These are phyloP conservation scores for Yamadazyma sp. DNA, from an alignment of 805 yeast species.

Conservation along the genomic window DNA sequence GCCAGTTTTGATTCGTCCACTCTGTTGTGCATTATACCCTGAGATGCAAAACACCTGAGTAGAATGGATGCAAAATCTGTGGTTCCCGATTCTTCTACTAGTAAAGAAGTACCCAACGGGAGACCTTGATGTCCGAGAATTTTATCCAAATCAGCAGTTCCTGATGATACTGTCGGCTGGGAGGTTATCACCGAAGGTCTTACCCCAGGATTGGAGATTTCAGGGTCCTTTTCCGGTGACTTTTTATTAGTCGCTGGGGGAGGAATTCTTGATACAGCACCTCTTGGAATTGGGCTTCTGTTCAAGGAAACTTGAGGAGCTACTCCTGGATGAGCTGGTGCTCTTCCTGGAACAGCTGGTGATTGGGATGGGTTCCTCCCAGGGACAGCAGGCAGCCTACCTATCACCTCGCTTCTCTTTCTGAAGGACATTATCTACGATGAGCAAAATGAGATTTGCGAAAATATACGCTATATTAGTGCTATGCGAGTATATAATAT, in stretches of 20 bases:
- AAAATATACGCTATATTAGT: no score
- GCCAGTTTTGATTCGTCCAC: slow-evolving; percentile 29
- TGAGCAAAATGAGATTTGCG: no score
- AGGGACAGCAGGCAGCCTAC: slow-evolving; percentile 7
- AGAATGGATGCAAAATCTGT: slow-evolving; percentile 83
- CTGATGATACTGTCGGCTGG: slow-evolving; percentile 76
- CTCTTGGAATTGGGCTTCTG: slow-evolving; percentile 6
- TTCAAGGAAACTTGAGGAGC: no score
- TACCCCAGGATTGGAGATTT: slow-evolving; percentile 51
- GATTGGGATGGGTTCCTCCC: slow-evolving; percentile 6
- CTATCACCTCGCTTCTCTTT: slow-evolving; percentile 40
- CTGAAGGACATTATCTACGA: slow-evolving; percentile 46
- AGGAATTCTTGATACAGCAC: slow-evolving; percentile 10
- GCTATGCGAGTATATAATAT: no score
- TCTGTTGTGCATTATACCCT: slow-evolving; percentile 70
- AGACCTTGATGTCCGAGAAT: slow-evolving; percentile 79
- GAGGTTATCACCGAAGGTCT: slow-evolving; percentile 78
- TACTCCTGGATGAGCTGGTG: no score
- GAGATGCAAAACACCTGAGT: slow-evolving; percentile 68
- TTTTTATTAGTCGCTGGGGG: slow-evolving; percentile 4
- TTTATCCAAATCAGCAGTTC: slow-evolving; percentile 72
- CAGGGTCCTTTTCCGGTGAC: slow-evolving; percentile 10
- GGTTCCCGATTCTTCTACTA: slow-evolving; percentile 81
- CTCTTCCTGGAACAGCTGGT: slow-evolving; percentile 10
- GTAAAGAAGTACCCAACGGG: slow-evolving; percentile 70